Base-by-base conservation (phyloP, 495 filamentous ascomycete genomes). In the Hypomontagnella monticulosa region DNA sequence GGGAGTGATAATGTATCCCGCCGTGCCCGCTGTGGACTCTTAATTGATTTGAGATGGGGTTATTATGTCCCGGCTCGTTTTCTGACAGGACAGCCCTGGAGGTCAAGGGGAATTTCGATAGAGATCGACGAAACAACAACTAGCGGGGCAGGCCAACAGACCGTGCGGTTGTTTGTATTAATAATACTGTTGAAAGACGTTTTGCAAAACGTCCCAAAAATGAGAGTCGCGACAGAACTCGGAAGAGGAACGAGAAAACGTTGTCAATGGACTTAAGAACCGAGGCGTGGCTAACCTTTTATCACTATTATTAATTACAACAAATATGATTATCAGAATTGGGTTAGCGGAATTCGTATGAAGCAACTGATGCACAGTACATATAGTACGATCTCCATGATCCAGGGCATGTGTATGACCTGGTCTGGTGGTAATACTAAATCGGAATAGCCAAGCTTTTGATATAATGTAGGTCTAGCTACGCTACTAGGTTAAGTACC, bases 11-110 rank as follows among this genome's bases (percentile, higher is more conserved):
- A 48, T 50, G 46, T n/a, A 15, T 50, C 16, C 47, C 32, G 15
- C 15, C 14, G 40, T 11, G 19, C 46, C 54, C 60, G 54, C 44
- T 59, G 54, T 63, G 65, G 65, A 19, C 47, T 63, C 51, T 27
- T 63, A 53, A 67, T 63, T 60, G 57, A 60, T 63, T 55, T 69
- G 34, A 20, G 53, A 60, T 57, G 66, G 66, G 57, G 58, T n/a
- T 49, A 46, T 48, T 36, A 44, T 52, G 51, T 58, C 54, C 59
- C 55, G 54, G 54, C 43, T 69, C 55, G 60, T 69, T 63, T 63
- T 69, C 42, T 67, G 53, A 42, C 52, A 63, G 55, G 53, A 34
- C 30, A 41, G n/a, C n/a, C n/a, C n/a, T n/a, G n/a, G n/a, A n/a
- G 38, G 65, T 42, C 60, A 60, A 60, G 60, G 66, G 60, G 60